These are phyloP conservation scores for Pulveroboletus sp. DNA, from an alignment of 768 basidiomycete species.

Conservation along the genomic window DNA sequence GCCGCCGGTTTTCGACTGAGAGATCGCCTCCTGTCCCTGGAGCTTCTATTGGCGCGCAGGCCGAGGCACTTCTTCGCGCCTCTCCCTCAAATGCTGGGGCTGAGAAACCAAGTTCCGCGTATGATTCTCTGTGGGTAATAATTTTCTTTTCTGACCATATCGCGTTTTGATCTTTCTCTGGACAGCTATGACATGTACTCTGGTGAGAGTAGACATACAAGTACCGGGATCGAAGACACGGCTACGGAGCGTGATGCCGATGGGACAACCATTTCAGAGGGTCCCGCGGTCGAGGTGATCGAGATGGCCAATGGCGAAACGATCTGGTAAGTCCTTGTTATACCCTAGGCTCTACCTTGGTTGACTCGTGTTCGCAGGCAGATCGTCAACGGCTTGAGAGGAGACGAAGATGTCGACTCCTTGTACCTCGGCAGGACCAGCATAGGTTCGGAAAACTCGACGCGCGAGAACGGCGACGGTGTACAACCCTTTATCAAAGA, in stretches of 20 bases:
- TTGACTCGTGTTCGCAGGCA: constrained; percentile 41
- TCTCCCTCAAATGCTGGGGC: constrained; percentile 38
- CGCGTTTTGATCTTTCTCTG: constrained; percentile 19
- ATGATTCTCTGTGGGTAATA: constrained; percentile 72
- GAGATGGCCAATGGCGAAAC: constrained; percentile 87
- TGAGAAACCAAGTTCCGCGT: constrained; percentile 68
- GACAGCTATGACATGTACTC: constrained; percentile 79
- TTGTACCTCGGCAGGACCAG: constrained; percentile 65
- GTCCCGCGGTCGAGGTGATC: constrained; percentile 73
- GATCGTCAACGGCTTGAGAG: constrained; percentile 80
- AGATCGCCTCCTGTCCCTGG: constrained; percentile 69
- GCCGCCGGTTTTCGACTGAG: constrained; percentile 65
- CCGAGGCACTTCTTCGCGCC: constrained; percentile 39
- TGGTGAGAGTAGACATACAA: constrained; percentile 48
- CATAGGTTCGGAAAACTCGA: constrained; percentile 72
- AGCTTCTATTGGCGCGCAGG: constrained; percentile 43
- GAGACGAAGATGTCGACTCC: constrained; percentile 73
- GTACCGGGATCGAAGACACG: constrained; percentile 35
- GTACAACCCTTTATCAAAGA: constrained; percentile 77
- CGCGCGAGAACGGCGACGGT: constrained; percentile 44
- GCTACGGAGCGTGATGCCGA: constrained; percentile 20
- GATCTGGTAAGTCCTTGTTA: constrained; percentile 61
- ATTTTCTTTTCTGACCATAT: constrained; percentile 8
- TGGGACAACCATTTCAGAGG: constrained; percentile 35
- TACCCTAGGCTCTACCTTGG: background rate